Evolutionary conservation across 1,139 yeast genomes (phyloP).

Genomic region (Suhomyces bokatorum): DNA sequence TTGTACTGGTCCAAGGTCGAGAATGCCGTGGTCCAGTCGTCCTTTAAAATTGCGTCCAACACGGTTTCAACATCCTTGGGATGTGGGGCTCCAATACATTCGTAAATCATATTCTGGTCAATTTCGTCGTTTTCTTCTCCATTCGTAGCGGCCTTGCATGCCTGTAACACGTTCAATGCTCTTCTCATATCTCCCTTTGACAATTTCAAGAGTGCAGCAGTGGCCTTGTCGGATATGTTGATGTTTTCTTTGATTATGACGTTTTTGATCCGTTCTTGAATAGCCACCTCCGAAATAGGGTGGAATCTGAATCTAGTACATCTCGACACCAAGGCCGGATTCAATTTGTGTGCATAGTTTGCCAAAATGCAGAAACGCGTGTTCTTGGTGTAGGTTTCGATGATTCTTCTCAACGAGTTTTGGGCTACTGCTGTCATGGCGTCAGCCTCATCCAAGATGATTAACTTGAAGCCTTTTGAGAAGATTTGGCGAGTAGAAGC

Average conservation of each 20-base stretch:
- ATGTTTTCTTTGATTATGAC: conserved; percentile 73
- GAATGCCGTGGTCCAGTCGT: conserved; percentile 84
- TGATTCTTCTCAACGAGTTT: conserved; percentile 86
- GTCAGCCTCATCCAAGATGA: conserved; percentile 96
- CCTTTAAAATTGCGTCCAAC: conserved; percentile 73
- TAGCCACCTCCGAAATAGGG: conserved; percentile 71
- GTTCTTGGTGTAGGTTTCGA: conserved; percentile 92
- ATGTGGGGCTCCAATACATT: conserved; percentile 94
- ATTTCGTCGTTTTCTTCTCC: conserved; percentile 48
- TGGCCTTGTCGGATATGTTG: conserved; percentile 58
- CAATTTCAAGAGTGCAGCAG: conserved; percentile 62
- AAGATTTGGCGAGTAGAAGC: conserved; percentile 93
- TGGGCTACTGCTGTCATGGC: conserved; percentile 98
- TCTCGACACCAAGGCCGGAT: conserved; percentile 91
- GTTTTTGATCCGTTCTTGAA: conserved; percentile 61
- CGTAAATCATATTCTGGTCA: conserved; percentile 75
- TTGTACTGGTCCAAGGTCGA: conserved; percentile 65
- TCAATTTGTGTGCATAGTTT: conserved; percentile 91
- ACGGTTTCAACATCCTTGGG: conserved; percentile 81
- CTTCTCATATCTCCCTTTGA: conserved; percentile 96
- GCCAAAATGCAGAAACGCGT: conserved; percentile 96
- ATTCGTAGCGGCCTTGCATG: conserved; percentile 79
- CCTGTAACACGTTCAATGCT: conserved; percentile 90
- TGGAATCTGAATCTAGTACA: conserved; percentile 94
- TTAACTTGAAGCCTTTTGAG: conserved; percentile 75